Evolutionary conservation across 2,329 filamentous ascomycete genomes (phyloP).

Genomic region (Trichoderma aggressivum): DNA sequence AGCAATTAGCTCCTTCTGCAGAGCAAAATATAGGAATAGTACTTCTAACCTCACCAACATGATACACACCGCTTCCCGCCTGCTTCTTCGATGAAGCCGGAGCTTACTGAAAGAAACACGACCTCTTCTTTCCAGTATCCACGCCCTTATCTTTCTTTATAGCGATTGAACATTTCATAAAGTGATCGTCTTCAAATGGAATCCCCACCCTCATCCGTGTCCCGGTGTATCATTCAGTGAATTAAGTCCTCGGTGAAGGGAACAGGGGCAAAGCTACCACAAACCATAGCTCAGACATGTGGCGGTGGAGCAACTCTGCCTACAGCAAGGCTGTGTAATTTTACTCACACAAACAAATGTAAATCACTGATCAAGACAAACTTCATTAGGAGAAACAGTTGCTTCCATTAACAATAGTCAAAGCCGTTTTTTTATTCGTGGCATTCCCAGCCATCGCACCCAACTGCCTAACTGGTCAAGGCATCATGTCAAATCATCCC

Average conservation of each 20-base stretch:
- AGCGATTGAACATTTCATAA: neutral
- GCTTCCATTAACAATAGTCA: slow-evolving; percentile 40
- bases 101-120: neutral
- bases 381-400: neutral
- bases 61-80: neutral
- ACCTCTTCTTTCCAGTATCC: neutral
- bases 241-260: neutral
- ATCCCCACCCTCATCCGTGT: neutral
- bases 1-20: neutral
- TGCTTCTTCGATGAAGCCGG: neutral
- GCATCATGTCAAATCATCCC: slow-evolving; percentile 20
- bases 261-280: neutral
- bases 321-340: neutral
- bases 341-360: neutral
- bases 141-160: neutral
- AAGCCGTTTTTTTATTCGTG: slow-evolving; percentile 32
- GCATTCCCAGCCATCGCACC: slow-evolving; percentile 9
- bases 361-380: neutral
- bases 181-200: neutral
- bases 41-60: neutral
- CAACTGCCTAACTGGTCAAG: slow-evolving; percentile 21
- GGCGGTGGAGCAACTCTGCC: neutral
- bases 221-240: neutral
- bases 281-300: neutral
- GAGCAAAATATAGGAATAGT: neutral